Evolutionary conservation across 176 grass and related monocot genomes (phyloP), one percentile per base, ranked within the genome.

Genomic region (Olyra latifolia): DNA sequence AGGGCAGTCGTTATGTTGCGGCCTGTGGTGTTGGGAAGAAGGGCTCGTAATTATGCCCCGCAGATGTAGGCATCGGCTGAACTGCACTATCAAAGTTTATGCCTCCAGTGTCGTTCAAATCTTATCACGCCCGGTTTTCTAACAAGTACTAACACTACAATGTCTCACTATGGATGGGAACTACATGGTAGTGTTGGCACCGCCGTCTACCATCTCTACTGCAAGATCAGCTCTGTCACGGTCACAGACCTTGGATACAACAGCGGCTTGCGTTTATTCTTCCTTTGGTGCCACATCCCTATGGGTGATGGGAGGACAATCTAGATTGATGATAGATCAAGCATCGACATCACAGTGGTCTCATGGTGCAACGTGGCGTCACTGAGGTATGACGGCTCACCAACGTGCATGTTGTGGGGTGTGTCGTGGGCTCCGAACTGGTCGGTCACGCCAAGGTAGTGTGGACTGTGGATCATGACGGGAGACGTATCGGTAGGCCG

Each of bases 331-430:
- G 42, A 17, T 2, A 5, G 20, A 14, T 7, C 23, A 6, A n/a
- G n/a, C n/a, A n/a, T n/a, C n/a, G n/a, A n/a, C n/a, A 16, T 0
- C 4, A 8, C 2, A 30, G 65, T 15, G 52, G 40, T 62, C 27
- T 78, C 74, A 40, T 82, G 86, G 86, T 58, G 41, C 59, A 74
- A 78, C 67, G 86, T 88, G 74, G 86, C 86, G 48, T 74, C 80
- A 40, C 49, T 88, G 28, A 49, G 49, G 29, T 88, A 74, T 74
- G 74, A 83, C 59, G 80, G 86, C 41, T 28, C 86, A 5, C 47
- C 74, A 28, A 49, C 67, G 8, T 24, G 66, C 41, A 67, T 88
- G 29, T 55, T 2, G 69, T 79, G 48, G 58, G 74, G 3, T 15
- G n/a, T 7, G 20, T 22, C 25, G 4, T 25, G 20, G 65, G 66